These are phyloP conservation scores for Cicer judaicum DNA, from an alignment of 306 rosid genomes.

Conservation along the genomic window DNA sequence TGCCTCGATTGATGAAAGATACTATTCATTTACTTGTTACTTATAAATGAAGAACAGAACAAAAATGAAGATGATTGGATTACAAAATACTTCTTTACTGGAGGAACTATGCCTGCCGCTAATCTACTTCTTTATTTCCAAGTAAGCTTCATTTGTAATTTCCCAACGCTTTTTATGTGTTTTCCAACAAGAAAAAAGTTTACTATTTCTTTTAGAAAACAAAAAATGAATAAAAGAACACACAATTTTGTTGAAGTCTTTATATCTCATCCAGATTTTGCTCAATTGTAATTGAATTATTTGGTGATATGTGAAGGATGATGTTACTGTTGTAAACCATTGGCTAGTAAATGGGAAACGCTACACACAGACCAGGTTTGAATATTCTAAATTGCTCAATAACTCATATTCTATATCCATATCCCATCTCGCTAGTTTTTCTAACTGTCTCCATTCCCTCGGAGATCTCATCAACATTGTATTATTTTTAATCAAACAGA, in stretches of 20 bases:
- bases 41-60: constrained; percentile 74
- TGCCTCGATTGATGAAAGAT: neutral
- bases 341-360: constrained; percentile 92
- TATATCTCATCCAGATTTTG: neutral
- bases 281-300: constrained; percentile 12
- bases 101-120: constrained; percentile 96
- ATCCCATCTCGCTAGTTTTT: too few species aligned
- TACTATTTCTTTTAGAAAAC: neutral
- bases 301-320: constrained; percentile 60
- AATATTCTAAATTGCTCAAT: neutral
- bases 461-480: too few species aligned
- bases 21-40: constrained; percentile 5
- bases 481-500: too few species aligned
- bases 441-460: too few species aligned
- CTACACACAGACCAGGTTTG: constrained; percentile 84
- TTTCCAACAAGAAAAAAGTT: neutral
- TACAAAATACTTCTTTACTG: constrained; percentile 80
- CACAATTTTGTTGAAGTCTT: neutral
- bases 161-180: neutral
- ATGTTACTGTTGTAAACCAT: constrained; percentile 74
- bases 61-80: constrained; percentile 89
- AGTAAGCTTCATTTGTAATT: constrained; percentile 55
- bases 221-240: neutral
- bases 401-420: too few species aligned
- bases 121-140: constrained; percentile 90